These are phyloP conservation scores for Biscogniauxia mediterranea DNA, from an alignment of 2,329 filamentous ascomycete genomes.

Conservation along the genomic window DNA sequence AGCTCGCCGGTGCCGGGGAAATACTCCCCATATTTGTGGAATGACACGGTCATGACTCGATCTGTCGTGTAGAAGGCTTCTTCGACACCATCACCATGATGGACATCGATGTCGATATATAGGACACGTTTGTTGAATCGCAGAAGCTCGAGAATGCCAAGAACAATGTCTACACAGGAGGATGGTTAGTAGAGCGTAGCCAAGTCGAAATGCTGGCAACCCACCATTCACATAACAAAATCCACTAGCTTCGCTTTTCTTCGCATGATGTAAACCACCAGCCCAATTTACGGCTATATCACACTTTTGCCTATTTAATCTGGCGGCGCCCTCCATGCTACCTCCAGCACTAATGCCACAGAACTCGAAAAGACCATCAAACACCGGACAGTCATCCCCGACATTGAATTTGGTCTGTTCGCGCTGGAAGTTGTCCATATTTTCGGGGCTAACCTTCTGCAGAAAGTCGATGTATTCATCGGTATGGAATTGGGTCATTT, in stretches of 20 bases:
- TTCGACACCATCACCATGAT: slow-evolving; percentile 90
- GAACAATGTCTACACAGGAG: slow-evolving; percentile 78
- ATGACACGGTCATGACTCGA: slow-evolving; percentile 88
- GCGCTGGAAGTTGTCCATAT: slow-evolving; percentile 90
- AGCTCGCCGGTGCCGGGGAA: slow-evolving; percentile 91
- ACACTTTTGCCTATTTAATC: slow-evolving; percentile 85
- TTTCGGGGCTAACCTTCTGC: slow-evolving; percentile 93
- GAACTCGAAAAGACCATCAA: slow-evolving; percentile 96
- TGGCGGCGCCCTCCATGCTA: slow-evolving; percentile 88
- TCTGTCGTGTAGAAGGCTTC: slow-evolving; percentile 93
- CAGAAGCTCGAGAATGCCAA: slow-evolving; percentile 89
- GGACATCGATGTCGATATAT: slow-evolving; percentile 95
- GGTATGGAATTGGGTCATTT: slow-evolving; percentile 93
- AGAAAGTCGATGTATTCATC: slow-evolving; percentile 95
- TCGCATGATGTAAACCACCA: slow-evolving; percentile 93
- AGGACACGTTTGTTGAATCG: slow-evolving; percentile 90
- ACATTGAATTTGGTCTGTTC: slow-evolving; percentile 95
- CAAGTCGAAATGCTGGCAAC: slow-evolving; percentile 25
- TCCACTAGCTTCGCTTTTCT: slow-evolving; percentile 92
- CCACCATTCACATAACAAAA: slow-evolving; percentile 98
- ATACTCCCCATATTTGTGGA: slow-evolving; percentile 96
- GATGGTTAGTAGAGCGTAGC: slow-evolving; percentile 39
- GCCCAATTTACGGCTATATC: slow-evolving; percentile 99
- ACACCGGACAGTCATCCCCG: slow-evolving; percentile 94
- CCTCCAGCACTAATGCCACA: slow-evolving; percentile 93